phyloP scores from a whole-genome alignment of 106 monocot species.

The Posidonia australis region DNA sequence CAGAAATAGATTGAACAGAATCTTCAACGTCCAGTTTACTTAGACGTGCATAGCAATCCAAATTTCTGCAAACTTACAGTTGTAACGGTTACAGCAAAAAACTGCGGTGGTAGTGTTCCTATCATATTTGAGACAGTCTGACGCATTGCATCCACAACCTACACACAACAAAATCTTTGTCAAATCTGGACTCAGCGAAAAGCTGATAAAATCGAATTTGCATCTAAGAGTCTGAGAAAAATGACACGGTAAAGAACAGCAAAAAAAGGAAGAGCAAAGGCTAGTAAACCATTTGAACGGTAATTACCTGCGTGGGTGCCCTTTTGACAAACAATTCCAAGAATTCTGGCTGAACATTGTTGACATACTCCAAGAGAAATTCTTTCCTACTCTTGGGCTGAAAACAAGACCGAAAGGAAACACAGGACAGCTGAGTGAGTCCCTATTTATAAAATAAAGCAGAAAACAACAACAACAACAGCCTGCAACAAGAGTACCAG shows the following conservation, averaged over 20 bases:
- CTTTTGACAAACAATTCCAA: conserved; percentile 81
- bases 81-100: conserved; percentile 81
- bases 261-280: neutral
- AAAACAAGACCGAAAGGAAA: neutral
- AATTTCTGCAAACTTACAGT: conserved; percentile 43
- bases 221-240: neutral
- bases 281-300: no score
- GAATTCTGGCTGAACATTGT: conserved; percentile 84
- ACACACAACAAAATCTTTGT: conserved; percentile 4
- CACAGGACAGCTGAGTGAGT: neutral
- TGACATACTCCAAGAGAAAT: conserved; percentile 86
- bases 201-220: no score
- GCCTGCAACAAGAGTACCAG: no score
- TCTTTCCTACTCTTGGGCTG: conserved; percentile 78
- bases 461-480: no score
- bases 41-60: neutral
- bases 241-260: neutral
- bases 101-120: conserved; percentile 86
- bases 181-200: neutral
- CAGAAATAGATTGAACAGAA: neutral
- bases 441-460: no score
- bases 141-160: conserved; percentile 99
- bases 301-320: conserved; percentile 70
- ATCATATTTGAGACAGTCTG: conserved; percentile 95
- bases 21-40: neutral